A percentile compares a stretch with the other conserved stretches of the same genome.
phyloP scores from a whole-genome alignment of 2,329 filamentous ascomycete genomes.

The Penicillium sp. region DNA sequence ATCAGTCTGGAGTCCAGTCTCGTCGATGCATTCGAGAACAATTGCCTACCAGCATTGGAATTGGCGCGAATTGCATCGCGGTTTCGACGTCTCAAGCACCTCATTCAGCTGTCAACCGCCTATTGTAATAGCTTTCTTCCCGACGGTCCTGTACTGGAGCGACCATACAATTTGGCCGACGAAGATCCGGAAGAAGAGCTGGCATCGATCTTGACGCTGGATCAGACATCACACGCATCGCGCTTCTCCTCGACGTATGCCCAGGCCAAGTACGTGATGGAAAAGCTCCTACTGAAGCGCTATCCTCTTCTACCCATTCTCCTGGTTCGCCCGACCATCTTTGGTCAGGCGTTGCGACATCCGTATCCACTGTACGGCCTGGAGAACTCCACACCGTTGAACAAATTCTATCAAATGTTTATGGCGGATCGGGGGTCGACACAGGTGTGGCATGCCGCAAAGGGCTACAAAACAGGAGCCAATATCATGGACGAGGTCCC shows the following conservation, averaged over 20 bases:
- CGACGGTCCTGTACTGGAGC: slow-evolving; percentile 29
- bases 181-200: slow-evolving; percentile 30
- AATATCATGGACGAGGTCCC: slow-evolving; percentile 35
- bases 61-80: slow-evolving; percentile 26
- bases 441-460: slow-evolving; percentile 31
- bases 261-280: slow-evolving; percentile 33
- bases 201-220: slow-evolving; percentile 19
- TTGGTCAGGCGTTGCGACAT: slow-evolving; percentile 29
- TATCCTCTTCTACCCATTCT: slow-evolving; percentile 30
- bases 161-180: slow-evolving; percentile 22
- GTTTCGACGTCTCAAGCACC: slow-evolving; percentile 29
- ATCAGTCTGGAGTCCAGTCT: slow-evolving; percentile 30
- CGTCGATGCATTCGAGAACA: slow-evolving; percentile 29
- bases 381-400: slow-evolving; percentile 31
- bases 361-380: slow-evolving; percentile 33
- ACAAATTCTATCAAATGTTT: slow-evolving; percentile 29
- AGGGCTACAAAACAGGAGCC: slow-evolving; percentile 27
- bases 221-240: slow-evolving; percentile 14
- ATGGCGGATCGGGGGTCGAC: slow-evolving; percentile 25
- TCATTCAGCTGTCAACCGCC: slow-evolving; percentile 33
- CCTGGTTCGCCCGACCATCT: slow-evolving; percentile 32
- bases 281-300: slow-evolving; percentile 27
- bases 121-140: slow-evolving; percentile 34
- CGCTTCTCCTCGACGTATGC: slow-evolving; percentile 32
- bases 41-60: slow-evolving; percentile 33